Conservation (phyloP, 2,329 filamentous ascomycete genomes). For the Thielaviopsis cerberus region DNA sequence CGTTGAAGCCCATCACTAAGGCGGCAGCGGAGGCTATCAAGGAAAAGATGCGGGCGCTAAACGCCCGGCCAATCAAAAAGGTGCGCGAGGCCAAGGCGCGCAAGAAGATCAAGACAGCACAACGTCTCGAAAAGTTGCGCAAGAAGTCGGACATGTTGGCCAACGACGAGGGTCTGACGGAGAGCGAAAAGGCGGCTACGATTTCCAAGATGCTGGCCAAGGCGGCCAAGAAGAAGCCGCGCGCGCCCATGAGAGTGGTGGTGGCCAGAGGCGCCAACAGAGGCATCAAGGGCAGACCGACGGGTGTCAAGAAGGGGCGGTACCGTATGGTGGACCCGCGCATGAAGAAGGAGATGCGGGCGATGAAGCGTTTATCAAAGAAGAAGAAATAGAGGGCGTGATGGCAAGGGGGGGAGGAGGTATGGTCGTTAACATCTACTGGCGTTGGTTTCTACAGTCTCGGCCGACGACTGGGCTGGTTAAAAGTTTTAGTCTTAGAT, state of each 20-base stretch:
- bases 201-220: conserved; percentile 68
- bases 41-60: conserved; percentile 80
- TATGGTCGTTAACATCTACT: conserved; percentile 5
- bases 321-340: conserved; percentile 94
- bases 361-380: conserved; percentile 60
- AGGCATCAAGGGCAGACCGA: conserved; percentile 69
- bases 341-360: conserved; percentile 90
- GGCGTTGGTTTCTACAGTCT: conserved; percentile 10
- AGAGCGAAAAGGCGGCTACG: conserved; percentile 81
- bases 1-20: conserved; percentile 75
- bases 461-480: background rate
- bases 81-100: conserved; percentile 88
- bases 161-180: conserved; percentile 79
- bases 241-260: conserved; percentile 66
- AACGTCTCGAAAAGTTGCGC: conserved; percentile 79
- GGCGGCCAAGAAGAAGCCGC: conserved; percentile 72
- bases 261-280: conserved; percentile 72
- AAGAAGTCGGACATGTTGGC: conserved; percentile 88
- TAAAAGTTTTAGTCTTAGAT: conserved; percentile 9
- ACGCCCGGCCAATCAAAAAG: conserved; percentile 96
- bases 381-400: conserved; percentile 36
- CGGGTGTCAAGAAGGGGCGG: conserved; percentile 69
- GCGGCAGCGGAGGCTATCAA: conserved; percentile 81
- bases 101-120: conserved; percentile 91
- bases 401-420: conserved; percentile 1